phyloP scores from a whole-genome alignment of 805 yeast genomes.

The Clavispora asparagi region DNA sequence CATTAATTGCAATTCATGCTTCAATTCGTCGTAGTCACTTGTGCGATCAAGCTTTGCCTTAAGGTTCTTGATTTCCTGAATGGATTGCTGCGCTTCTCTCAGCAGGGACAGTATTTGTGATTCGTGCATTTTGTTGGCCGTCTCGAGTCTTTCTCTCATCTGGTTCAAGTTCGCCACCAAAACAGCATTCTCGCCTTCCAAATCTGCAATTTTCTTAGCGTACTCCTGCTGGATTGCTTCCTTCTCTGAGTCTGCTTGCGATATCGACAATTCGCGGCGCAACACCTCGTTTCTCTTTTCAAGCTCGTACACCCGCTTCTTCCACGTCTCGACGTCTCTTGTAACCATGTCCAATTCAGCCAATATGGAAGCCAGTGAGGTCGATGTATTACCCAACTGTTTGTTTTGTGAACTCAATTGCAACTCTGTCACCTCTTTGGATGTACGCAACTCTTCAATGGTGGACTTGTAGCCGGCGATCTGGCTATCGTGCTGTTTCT shows the following conservation, averaged over 20 bases:
- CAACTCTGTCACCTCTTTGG: constrained; percentile 59
- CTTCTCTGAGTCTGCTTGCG: constrained; percentile 44
- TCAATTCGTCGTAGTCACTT: constrained; percentile 75
- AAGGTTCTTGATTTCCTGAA: constrained; percentile 46
- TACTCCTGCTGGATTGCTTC: constrained; percentile 35
- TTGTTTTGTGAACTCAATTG: constrained; percentile 46
- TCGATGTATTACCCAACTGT: constrained; percentile 31
- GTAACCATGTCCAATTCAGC: constrained; percentile 63
- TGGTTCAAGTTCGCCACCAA: constrained; percentile 55
- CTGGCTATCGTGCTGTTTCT: constrained; percentile 47
- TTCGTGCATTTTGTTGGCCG: constrained; percentile 18
- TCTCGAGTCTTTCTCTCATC: constrained; percentile 29
- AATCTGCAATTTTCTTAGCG: constrained; percentile 44
- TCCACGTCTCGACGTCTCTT: constrained; percentile 69
- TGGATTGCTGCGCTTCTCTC: constrained; percentile 44
- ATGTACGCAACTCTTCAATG: constrained; percentile 59
- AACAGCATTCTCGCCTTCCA: constrained; percentile 66
- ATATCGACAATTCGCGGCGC: constrained; percentile 55
- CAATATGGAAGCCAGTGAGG: constrained; percentile 29
- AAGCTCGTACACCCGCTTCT: constrained; percentile 60
- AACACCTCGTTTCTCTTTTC: constrained; percentile 76
- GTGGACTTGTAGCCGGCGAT: constrained; percentile 48
- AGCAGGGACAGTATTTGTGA: constrained; percentile 34
- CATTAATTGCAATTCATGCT: constrained; percentile 66
- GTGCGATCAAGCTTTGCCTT: constrained; percentile 46